phyloP scores from a whole-genome alignment of 1,284 basidiomycete species.

The Rhodotorula sp. region DNA sequence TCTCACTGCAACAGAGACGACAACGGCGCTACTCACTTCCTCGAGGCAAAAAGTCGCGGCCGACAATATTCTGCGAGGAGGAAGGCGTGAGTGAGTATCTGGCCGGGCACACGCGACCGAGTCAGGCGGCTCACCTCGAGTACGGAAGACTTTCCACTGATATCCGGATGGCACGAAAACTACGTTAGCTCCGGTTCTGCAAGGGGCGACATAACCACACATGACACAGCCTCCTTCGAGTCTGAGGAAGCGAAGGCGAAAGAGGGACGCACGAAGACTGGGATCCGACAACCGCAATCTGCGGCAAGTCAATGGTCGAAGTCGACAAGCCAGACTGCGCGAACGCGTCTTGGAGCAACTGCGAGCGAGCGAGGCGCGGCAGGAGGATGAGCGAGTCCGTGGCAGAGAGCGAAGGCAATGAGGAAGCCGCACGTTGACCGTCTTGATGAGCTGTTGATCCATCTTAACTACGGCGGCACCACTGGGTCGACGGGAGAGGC shows the following conservation, averaged over 20 bases:
- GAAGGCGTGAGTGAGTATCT: constrained; percentile 5
- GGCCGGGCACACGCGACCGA: too few relatives aligned
- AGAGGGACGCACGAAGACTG: constrained; percentile 53
- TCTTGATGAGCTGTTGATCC: constrained; percentile 36
- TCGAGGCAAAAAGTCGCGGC: constrained; percentile 93
- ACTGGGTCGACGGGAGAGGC: not conserved
- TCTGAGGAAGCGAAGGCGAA: not conserved
- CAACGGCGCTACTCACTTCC: constrained; percentile 58
- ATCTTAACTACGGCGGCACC: not conserved
- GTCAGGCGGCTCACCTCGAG: constrained; percentile 50
- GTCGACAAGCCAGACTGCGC: constrained; percentile 54
- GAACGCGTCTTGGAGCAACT: constrained; percentile 56
- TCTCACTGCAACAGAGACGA: not conserved
- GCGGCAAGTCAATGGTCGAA: constrained; percentile 56
- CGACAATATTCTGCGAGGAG: constrained; percentile 77
- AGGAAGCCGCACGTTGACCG: constrained; percentile 27
- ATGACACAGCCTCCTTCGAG: too few relatives aligned
- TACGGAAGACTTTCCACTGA: constrained; percentile 55
- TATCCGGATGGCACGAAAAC: not conserved
- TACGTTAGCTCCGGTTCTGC: not conserved
- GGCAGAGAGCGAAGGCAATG: too few relatives aligned
- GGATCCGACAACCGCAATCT: constrained; percentile 57
- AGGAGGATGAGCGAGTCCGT: too few relatives aligned
- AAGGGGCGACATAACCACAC: too few relatives aligned
- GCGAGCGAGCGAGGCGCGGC: too few relatives aligned